These are phyloP conservation scores for Nicotiana paniculata DNA, from an alignment of 257 asterid species.

Conservation along the genomic window DNA sequence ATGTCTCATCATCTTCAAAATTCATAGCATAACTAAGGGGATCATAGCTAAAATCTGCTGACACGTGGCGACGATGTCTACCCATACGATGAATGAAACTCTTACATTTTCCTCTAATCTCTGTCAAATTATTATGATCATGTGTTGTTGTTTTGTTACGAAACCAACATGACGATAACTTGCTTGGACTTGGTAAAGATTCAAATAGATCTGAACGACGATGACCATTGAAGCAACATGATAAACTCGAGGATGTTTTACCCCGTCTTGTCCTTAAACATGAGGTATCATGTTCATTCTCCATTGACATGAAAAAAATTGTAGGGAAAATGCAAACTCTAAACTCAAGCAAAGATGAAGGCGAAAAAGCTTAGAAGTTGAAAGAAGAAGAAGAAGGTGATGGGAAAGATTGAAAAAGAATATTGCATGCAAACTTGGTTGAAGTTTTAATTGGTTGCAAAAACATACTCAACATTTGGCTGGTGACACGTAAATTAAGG, in stretches of 20 bases:
- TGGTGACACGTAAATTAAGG: neutral
- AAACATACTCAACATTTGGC: neutral
- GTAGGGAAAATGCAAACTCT: neutral
- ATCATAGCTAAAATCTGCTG: conserved; percentile 36
- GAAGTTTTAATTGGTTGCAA: neutral
- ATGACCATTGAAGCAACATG: conserved; percentile 21
- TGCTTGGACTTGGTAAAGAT: conserved; percentile 15
- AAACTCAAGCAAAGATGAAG: neutral
- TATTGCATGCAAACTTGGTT: neutral
- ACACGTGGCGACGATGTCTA: conserved; percentile 23
- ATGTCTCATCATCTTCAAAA: conserved; percentile 19
- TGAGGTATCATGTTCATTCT: conserved; percentile 22
- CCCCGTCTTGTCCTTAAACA: conserved; percentile 11
- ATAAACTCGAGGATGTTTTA: conserved; percentile 13
- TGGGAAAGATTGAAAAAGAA: neutral
- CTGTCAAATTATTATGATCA: neutral
- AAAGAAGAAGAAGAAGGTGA: neutral
- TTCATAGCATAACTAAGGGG: conserved; percentile 35
- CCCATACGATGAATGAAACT: conserved; percentile 9
- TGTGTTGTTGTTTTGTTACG: conserved; percentile 8
- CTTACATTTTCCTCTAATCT: conserved; percentile 19
- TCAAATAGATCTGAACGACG: conserved; percentile 4
- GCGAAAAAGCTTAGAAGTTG: neutral
- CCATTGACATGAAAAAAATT: conserved; percentile 7
- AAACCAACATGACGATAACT: conserved; percentile 15